phyloP scores from a whole-genome alignment of 2,329 filamentous ascomycete species.

The Geosmithia putterillii region DNA sequence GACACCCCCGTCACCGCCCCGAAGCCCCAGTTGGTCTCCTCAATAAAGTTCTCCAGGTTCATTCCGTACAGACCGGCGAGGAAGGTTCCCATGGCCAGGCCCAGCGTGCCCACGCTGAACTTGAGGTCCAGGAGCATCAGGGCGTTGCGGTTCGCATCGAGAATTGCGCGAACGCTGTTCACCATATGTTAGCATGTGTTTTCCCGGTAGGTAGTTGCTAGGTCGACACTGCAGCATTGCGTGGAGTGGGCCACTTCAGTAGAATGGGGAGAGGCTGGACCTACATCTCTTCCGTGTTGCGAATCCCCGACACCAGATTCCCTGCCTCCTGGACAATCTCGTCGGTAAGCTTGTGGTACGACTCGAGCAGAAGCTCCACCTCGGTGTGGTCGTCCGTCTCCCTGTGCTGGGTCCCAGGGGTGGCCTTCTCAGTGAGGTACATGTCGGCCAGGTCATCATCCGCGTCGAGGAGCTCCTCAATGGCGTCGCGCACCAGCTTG shows the following conservation, averaged over 20 bases:
- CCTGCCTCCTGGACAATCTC: slow-evolving; percentile 94
- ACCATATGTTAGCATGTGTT: slow-evolving; percentile 11
- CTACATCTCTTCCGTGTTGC: slow-evolving; percentile 97
- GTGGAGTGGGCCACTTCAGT: no score
- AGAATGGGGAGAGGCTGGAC: no score
- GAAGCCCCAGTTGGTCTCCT: slow-evolving; percentile 85
- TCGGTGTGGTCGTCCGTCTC: slow-evolving; percentile 85
- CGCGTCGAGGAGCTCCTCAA: slow-evolving; percentile 89
- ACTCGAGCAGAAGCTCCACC: slow-evolving; percentile 92
- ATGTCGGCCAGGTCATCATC: slow-evolving; percentile 91
- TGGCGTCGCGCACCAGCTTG: slow-evolving; percentile 82
- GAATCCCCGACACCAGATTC: slow-evolving; percentile 85
- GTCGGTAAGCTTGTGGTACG: slow-evolving; percentile 94
- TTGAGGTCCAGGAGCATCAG: slow-evolving; percentile 96
- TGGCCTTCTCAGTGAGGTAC: slow-evolving; percentile 85
- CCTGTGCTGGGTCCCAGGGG: slow-evolving; percentile 56
- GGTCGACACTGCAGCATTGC: no score
- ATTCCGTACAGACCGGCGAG: slow-evolving; percentile 98
- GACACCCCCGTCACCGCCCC: slow-evolving; percentile 60
- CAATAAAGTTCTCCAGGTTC: slow-evolving; percentile 98
- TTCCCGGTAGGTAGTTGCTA: no score
- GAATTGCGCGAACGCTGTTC: slow-evolving; percentile 77
- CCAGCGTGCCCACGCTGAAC: slow-evolving; percentile 88
- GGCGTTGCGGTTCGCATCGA: slow-evolving; percentile 95
- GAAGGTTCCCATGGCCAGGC: slow-evolving; percentile 89